Evolutionary conservation across 2,329 filamentous ascomycete species (phyloP).

Genomic region (Arthrobotrys conoides): DNA sequence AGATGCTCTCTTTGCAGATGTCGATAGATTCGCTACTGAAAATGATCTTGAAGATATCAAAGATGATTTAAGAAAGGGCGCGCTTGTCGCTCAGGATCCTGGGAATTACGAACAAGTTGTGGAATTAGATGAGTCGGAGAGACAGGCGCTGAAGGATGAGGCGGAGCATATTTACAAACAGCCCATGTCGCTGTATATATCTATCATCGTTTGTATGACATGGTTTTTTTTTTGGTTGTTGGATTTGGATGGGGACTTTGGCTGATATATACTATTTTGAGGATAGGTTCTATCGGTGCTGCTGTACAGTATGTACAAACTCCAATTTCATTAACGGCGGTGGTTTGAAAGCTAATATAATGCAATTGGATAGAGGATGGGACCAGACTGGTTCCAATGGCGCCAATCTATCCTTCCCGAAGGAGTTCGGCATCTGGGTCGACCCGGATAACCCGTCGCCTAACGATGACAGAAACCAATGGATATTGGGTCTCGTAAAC

Average conservation of each 20-base stretch:
- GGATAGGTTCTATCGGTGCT: conserved; percentile 73
- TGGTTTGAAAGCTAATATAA: background rate
- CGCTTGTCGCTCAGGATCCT: conserved; percentile 80
- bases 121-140: conserved; percentile 74
- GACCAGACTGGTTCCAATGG: conserved; percentile 77
- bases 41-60: conserved; percentile 75
- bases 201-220: conserved; percentile 73
- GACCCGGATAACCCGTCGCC: conserved; percentile 64
- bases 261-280: conserved; percentile 8
- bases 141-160: conserved; percentile 74
- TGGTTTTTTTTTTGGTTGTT: background rate
- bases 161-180: conserved; percentile 78
- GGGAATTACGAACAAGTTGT: conserved; percentile 75
- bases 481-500: conserved; percentile 79
- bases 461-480: conserved; percentile 69
- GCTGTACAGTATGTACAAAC: conserved; percentile 71
- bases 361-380: conserved; percentile 70
- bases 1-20: conserved; percentile 71
- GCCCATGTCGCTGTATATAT: conserved; percentile 75
- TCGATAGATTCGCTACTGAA: conserved; percentile 75
- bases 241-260: background rate
- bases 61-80: conserved; percentile 76
- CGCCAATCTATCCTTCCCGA: conserved; percentile 64
- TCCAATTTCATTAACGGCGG: background rate
- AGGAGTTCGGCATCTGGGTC: conserved; percentile 61